These are phyloP conservation scores for Dioscorea dumetorum DNA, from an alignment of 106 monocot species.

Conservation along the genomic window DNA sequence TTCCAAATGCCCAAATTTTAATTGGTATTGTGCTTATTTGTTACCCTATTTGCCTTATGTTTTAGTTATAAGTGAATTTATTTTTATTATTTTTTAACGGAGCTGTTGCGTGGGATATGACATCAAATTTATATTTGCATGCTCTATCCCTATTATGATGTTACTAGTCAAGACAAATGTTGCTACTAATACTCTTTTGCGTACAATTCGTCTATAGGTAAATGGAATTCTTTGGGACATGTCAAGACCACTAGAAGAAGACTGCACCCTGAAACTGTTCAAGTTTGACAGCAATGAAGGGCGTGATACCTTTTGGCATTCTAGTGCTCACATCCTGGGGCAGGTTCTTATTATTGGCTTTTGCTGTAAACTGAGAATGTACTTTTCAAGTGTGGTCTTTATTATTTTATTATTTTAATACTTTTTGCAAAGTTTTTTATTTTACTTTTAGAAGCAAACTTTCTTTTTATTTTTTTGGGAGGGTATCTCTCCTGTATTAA, in stretches of 20 bases:
- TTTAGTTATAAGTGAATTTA: no score
- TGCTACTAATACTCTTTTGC: background rate
- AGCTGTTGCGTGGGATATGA: no score
- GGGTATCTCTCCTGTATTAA: no score
- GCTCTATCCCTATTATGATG: no score
- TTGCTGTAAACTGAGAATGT: background rate
- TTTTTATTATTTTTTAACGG: no score
- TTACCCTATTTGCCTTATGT: no score
- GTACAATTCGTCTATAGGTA: constrained; percentile 36
- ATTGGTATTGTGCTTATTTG: no score
- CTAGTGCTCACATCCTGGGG: constrained; percentile 98
- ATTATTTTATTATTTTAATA: background rate
- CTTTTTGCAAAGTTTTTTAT: background rate
- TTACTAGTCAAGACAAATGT: no score
- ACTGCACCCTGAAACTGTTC: constrained; percentile 75
- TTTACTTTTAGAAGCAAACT: background rate
- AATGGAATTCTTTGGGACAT: constrained; percentile 94
- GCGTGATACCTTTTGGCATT: constrained; percentile 99
- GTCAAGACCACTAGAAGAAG: constrained; percentile 81
- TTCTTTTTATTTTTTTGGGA: no score
- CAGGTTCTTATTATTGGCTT: constrained; percentile 36
- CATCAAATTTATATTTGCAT: no score
- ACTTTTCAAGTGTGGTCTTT: background rate
- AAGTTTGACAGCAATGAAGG: constrained; percentile 87
- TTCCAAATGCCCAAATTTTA: no score